These are phyloP conservation scores for Panicum miliaceum DNA, from an alignment of 176 grass and related monocot species.

Conservation along the genomic window DNA sequence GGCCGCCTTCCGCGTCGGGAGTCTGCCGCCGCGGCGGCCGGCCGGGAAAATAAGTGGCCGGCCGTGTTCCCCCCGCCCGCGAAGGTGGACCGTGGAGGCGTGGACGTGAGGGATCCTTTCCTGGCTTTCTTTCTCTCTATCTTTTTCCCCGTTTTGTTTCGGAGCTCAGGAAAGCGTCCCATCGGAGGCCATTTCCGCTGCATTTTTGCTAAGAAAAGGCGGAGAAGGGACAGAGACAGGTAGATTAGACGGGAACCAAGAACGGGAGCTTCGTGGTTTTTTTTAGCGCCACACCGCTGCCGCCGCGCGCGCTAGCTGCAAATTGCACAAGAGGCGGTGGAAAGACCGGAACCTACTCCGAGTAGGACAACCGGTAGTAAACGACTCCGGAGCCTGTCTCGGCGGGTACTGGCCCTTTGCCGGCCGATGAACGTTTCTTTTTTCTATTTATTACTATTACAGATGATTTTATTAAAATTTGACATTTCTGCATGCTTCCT, in stretches of 20 bases:
- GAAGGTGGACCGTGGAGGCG: background rate
- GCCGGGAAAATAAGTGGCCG: conserved; percentile 11
- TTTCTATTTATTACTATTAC: too few relatives aligned
- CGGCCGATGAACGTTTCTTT: background rate
- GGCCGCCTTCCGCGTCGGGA: background rate
- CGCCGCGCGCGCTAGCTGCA: background rate
- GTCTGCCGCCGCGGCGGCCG: background rate
- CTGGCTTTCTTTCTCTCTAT: background rate
- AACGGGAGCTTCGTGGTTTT: background rate
- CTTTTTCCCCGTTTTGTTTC: background rate
- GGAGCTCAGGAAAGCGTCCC: background rate
- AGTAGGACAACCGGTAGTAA: background rate
- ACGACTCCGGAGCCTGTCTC: background rate
- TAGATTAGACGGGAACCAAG: conserved; percentile 25
- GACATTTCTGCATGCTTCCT: background rate
- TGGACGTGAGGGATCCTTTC: too few relatives aligned
- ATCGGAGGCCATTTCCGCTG: background rate
- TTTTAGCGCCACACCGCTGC: conserved; percentile 13
- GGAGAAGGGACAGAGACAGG: background rate
- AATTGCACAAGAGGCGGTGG: background rate
- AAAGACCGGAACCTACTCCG: background rate
- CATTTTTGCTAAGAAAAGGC: background rate
- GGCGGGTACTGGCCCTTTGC: background rate
- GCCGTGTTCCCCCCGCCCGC: background rate
- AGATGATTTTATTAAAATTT: background rate